Conservation (phyloP, 768 basidiomycete genomes). For the Lactifluus pinguis region DNA sequence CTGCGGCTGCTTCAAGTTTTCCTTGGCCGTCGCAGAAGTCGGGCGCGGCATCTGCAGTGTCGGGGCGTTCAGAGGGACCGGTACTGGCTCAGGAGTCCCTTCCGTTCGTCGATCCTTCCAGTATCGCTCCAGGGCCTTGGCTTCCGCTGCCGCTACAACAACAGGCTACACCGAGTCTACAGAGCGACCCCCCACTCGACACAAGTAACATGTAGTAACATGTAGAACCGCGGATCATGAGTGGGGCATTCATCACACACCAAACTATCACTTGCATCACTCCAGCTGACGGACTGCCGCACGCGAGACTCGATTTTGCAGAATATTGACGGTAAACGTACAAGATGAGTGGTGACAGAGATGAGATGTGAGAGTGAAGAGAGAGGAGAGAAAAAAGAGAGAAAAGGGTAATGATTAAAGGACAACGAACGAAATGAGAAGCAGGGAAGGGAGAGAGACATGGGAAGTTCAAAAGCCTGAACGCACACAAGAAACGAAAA, state of each 20-base stretch:
- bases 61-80: too few relatives aligned
- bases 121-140: too few relatives aligned
- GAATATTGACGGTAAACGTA: slow-evolving; percentile 21
- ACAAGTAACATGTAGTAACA: too few relatives aligned
- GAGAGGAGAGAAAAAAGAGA: slow-evolving; percentile 11
- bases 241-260: too few relatives aligned
- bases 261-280: too few relatives aligned
- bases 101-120: too few relatives aligned
- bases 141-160: too few relatives aligned
- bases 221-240: too few relatives aligned
- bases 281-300: slow-evolving; percentile 1
- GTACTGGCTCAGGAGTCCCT: too few relatives aligned
- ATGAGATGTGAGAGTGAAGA: slow-evolving; percentile 17
- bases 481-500: neutral
- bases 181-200: too few relatives aligned
- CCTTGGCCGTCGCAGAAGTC: slow-evolving; percentile 20
- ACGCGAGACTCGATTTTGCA: slow-evolving; percentile 13
- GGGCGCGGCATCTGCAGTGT: slow-evolving; percentile 16
- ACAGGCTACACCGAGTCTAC: too few relatives aligned
- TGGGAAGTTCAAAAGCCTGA: slow-evolving; percentile 1
- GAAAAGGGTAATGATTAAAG: neutral
- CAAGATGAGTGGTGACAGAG: slow-evolving; percentile 21
- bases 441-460: slow-evolving; percentile 7
- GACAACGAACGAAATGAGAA: neutral
- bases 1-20: slow-evolving; percentile 18